These are phyloP conservation scores for Pseudogymnoascus sp. DNA, from an alignment of 2,329 filamentous ascomycete species.

Conservation along the genomic window DNA sequence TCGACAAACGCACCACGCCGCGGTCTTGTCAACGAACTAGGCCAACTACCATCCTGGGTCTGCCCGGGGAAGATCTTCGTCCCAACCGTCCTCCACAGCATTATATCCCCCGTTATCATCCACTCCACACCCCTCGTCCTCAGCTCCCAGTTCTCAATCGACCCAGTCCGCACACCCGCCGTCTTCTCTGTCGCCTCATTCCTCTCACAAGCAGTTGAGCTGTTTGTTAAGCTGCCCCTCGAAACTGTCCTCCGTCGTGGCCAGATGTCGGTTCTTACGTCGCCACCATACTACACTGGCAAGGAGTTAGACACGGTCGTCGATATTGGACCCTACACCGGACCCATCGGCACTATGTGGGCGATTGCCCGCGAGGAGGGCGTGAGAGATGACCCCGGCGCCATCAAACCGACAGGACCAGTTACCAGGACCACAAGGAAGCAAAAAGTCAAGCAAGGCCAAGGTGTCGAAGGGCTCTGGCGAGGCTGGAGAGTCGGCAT, in stretches of 20 bases:
- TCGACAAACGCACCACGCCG: conserved; percentile 69
- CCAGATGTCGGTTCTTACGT: conserved; percentile 63
- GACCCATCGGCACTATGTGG: conserved; percentile 89
- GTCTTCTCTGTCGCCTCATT: conserved; percentile 80
- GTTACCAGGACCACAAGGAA: conserved; percentile 10
- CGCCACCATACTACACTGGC: conserved; percentile 41
- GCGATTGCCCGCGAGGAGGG: conserved; percentile 80
- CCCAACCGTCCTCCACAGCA: conserved; percentile 80
- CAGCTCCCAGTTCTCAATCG: conserved; percentile 75
- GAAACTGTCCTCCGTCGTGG: conserved; percentile 87
- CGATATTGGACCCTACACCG: conserved; percentile 70
- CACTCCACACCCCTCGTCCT: conserved; percentile 79
- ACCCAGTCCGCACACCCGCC: conserved; percentile 71
- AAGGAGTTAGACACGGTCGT: conserved; percentile 64
- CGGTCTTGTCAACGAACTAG: conserved; percentile 64
- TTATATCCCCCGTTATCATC: conserved; percentile 74
- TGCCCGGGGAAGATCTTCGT: conserved; percentile 65
- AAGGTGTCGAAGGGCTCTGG: conserved; percentile 48
- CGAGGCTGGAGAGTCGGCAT: conserved; percentile 51
- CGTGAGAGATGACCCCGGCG: conserved; percentile 4
- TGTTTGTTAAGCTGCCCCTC: conserved; percentile 80
- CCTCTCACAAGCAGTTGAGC: conserved; percentile 67
- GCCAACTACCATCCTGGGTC: conserved; percentile 68
- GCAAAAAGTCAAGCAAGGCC: conserved; percentile 33
- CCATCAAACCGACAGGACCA: conserved; percentile 2